Evolutionary conservation across 805 yeast species (phyloP).

Genomic region (Brettanomyces sp.): DNA sequence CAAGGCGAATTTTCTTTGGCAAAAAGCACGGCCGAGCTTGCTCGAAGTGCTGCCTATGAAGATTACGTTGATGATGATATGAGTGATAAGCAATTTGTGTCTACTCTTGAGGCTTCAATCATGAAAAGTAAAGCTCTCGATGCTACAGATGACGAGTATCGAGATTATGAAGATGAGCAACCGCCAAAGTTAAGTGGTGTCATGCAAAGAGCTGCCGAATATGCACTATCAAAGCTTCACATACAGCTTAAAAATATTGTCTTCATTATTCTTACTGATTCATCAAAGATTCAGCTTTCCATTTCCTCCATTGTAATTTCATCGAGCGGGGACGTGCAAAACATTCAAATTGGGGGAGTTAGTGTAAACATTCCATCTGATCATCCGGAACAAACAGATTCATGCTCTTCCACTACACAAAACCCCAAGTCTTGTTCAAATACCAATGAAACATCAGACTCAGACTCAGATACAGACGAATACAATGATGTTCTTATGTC

Average conservation of each 20-base stretch:
- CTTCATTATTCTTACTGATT: constrained; percentile 41
- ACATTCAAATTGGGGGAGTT: constrained; percentile 31
- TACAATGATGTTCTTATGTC: constrained; percentile 30
- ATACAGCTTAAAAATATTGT: constrained; percentile 38
- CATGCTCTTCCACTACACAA: background rate
- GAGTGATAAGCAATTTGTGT: constrained; percentile 21
- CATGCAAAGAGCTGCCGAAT: constrained; percentile 56
- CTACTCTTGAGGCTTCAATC: constrained; percentile 3
- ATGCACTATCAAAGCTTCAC: constrained; percentile 53
- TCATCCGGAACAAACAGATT: constrained; percentile 25
- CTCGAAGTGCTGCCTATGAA: constrained; percentile 45
- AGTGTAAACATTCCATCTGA: constrained; percentile 24
- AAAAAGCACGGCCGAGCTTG: constrained; percentile 68
- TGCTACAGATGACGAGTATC: constrained; percentile 3
- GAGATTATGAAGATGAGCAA: constrained; percentile 7
- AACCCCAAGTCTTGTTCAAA: background rate
- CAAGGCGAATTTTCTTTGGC: constrained; percentile 42
- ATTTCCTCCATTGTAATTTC: constrained; percentile 25
- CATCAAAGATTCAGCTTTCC: constrained; percentile 25
- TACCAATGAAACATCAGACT: constrained; percentile 4
- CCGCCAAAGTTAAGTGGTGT: constrained; percentile 34
- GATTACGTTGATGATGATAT: constrained; percentile 21
- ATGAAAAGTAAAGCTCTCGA: background rate
- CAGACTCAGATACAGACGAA: constrained; percentile 22
- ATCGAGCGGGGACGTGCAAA: constrained; percentile 39